phyloP scores from a whole-genome alignment of 2,329 filamentous ascomycete genomes.

The Phialocephala sp. region DNA sequence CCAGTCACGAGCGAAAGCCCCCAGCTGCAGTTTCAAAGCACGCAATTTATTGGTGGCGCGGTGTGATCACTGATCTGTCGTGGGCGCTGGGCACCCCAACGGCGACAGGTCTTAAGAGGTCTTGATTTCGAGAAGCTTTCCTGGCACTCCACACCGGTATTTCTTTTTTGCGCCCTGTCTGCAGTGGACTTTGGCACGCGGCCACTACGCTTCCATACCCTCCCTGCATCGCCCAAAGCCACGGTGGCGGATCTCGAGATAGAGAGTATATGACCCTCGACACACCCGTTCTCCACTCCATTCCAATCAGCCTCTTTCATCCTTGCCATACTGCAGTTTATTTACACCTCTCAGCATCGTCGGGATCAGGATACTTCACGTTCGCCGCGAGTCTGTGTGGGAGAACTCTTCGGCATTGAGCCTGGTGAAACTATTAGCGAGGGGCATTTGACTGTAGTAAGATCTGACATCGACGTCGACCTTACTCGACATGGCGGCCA shows the following conservation, averaged over 20 bases:
- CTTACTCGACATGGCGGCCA: constrained; percentile 34
- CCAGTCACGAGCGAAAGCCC: background rate
- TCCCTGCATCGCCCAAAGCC: constrained; percentile 22
- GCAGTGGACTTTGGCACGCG: constrained; percentile 11
- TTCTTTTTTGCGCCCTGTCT: constrained; percentile 14
- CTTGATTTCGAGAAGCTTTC: constrained; percentile 11
- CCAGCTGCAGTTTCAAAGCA: constrained; percentile 26
- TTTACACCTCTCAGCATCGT: background rate
- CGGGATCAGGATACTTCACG: background rate
- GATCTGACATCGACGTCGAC: background rate
- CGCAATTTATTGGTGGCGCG: constrained; percentile 39
- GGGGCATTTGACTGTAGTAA: too few relatives aligned
- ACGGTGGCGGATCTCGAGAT: constrained; percentile 26
- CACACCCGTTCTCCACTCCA: constrained; percentile 11
- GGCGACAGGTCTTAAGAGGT: background rate
- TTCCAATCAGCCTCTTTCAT: constrained; percentile 21
- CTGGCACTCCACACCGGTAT: constrained; percentile 4
- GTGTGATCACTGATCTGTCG: constrained; percentile 12
- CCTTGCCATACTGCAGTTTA: background rate
- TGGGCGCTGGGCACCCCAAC: constrained; percentile 8
- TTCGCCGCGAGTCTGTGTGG: background rate
- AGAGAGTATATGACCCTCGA: constrained; percentile 31
- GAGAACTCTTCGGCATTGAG: background rate
- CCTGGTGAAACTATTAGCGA: background rate
- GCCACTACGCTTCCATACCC: background rate